Base-by-base conservation (phyloP, 2,329 filamentous ascomycete genomes). In the Fusarium redolens region DNA sequence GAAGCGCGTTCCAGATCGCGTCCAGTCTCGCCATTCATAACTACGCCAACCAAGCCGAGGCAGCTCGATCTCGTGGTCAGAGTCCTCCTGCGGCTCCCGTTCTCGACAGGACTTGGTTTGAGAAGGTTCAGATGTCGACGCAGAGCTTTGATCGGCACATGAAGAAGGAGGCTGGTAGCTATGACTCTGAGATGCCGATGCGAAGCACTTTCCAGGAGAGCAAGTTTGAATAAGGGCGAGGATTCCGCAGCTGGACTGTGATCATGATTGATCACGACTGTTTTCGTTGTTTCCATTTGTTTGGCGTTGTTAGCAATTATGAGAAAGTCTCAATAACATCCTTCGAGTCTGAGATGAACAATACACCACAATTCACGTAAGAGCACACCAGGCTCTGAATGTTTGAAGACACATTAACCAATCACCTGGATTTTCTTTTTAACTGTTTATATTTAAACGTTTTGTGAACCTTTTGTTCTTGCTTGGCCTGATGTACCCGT, bases 41-140 rank as follows among this genome's bases (percentile, higher is more conserved):
- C 66, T 79, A 83, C 55, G 45, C 78, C n/a, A 73, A 70, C 28
- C 73, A 78, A 12, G 74, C 74, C 4, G 78, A 81, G 28, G 47
- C 71, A 20, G 82, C 82, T 10, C 77, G 74, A 13, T 73, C 74
- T 15, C 74, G 75, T 2, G 82, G 82, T 37, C 78, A 82, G 71
- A 73, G 78, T 30, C 77, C 78, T 1, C 80, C 82, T n/a, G 75
- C 77, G 1, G 82, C 78, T 4, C 82, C 82, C 0, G 75, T 83
- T 3, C 71, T 84, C 5, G 82, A 83, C n/a, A 78, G 80, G 3
- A 61, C 71, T 9, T 69, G 83, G 64, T 84, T 84, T 33, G 81
- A 83, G 55, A 83, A 83, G 78, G 82, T 84, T 13, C 81, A 84
- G 77, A 79, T 84, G 81, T 83, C 82, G 66, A 84, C 82, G 5